Base-by-base conservation (phyloP, 2,329 filamentous ascomycete genomes). In the Ceratocystis destructans region DNA sequence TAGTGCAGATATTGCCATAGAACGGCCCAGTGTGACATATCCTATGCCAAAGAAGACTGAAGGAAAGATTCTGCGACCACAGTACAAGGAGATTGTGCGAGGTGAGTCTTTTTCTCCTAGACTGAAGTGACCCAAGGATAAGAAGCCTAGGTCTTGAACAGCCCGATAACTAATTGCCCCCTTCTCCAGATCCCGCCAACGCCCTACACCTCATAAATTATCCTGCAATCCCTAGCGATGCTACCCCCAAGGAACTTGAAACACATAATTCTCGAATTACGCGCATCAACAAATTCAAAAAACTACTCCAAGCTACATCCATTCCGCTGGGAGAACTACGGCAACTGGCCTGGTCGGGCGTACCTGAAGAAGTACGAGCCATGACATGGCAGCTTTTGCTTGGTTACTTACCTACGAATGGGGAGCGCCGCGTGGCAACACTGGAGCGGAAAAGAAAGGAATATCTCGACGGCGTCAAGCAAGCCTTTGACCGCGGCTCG, bases 351-450 rank as follows among this genome's bases (percentile, higher is more conserved):
- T 99, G 95, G 94, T 94, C 92, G 64, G 94, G 94, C 12, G 83
- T 97, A 45, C 95, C 94, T 0, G 87, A 90, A 71, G 95, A 99
- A 77, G 91, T 99, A 20, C 89, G 95, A 66, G 90, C 94, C 63
- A 96, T 99, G 88, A 94, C 93, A n/a, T 99, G 94, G 94, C 92
- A 97, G 76, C 81, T 99, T 28, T 81, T 99, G 22, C 83, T 99
- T 28, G 94, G 93, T 67, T 99, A 99, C 75, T 82, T 99, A 3
- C 94, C 95, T 1, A 95, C 93, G n/a, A 96, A 91, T 73, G 96
- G 91, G 71, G 95, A 99, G 74, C 83, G 94, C 69, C 85, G 95
- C 64, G 89, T 97, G 6, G 84, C 89, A 0, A 94, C 92, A 0
- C 80, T 99, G 8, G 94, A 99, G 74, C 82, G 94, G 68, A 99